Conservation (phyloP, 148 eudicot species). For the Agrostemma githago region DNA sequence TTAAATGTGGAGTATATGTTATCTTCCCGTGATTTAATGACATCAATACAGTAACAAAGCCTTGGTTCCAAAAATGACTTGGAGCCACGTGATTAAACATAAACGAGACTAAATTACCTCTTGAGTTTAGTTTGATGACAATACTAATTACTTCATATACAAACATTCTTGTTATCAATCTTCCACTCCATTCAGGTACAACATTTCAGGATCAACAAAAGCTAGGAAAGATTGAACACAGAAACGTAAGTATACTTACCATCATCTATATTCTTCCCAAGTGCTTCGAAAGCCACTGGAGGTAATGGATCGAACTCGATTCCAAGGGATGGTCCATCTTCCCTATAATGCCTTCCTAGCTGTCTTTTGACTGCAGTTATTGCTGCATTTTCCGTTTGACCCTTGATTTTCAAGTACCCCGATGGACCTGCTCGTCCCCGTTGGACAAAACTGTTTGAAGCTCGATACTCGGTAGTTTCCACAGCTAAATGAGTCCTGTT, state of each 20-base stretch:
- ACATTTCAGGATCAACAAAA: slow-evolving; percentile 1
- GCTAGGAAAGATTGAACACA: not conserved
- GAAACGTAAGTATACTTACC: slow-evolving; percentile 32
- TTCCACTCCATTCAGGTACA: not conserved
- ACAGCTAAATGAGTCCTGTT: slow-evolving; percentile 35
- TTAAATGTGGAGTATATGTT: not conserved
- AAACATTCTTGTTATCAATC: not conserved
- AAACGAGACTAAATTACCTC: not conserved
- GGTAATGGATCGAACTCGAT: slow-evolving; percentile 87
- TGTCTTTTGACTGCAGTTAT: slow-evolving; percentile 92
- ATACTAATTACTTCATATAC: not conserved
- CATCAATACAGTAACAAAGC: not conserved
- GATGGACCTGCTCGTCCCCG: slow-evolving; percentile 64
- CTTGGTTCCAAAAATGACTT: not conserved
- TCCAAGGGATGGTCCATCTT: slow-evolving; percentile 90
- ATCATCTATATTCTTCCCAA: slow-evolving; percentile 35
- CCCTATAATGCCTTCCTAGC: slow-evolving; percentile 67
- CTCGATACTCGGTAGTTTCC: slow-evolving; percentile 39
- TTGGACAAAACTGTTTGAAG: slow-evolving; percentile 35
- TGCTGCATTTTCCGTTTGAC: slow-evolving; percentile 73
- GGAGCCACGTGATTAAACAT: not conserved
- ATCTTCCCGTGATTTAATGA: not conserved
- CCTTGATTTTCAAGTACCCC: slow-evolving; percentile 88
- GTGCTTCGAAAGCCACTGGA: slow-evolving; percentile 84
- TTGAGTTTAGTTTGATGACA: not conserved